phyloP scores from a whole-genome alignment of 2,329 filamentous ascomycete species.

The Cladophialophora immunda region DNA sequence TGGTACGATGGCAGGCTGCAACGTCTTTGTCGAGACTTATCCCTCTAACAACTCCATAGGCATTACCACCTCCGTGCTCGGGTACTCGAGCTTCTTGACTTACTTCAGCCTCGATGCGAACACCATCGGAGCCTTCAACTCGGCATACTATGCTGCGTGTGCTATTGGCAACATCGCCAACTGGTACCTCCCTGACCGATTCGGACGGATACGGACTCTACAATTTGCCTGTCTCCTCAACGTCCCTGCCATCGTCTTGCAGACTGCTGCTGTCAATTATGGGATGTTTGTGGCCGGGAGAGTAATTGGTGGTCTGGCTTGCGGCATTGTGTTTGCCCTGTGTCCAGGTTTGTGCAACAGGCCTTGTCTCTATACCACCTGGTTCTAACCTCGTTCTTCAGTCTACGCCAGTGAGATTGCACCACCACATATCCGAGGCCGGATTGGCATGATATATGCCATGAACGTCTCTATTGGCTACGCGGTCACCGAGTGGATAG shows the following conservation, averaged over 20 bases:
- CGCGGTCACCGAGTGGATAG: constrained; percentile 17
- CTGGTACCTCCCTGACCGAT: constrained; percentile 23
- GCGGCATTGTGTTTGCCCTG: constrained; percentile 11
- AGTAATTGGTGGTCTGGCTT: constrained; percentile 6
- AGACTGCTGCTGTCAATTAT: constrained; percentile 8
- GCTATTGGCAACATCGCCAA: constrained; percentile 2
- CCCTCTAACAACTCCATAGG: neutral
- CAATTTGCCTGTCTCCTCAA: neutral
- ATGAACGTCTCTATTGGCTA: constrained; percentile 10
- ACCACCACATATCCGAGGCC: constrained; percentile 11
- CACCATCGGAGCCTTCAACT: constrained; percentile 15
- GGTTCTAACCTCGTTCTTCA: neutral
- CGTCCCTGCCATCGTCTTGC: constrained; percentile 2
- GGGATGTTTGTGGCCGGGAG: constrained; percentile 2
- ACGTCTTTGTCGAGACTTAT: neutral
- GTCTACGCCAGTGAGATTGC: constrained; percentile 13
- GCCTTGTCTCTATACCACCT: neutral
- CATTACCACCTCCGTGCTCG: constrained; percentile 12
- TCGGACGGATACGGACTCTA: constrained; percentile 11
- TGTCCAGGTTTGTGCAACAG: constrained; percentile 11
- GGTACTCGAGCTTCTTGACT: neutral
- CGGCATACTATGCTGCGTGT: constrained; percentile 13
- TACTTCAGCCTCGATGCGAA: constrained; percentile 8
- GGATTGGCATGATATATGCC: constrained; percentile 8
- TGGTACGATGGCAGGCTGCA: neutral